Conservation (phyloP, 2,329 filamentous ascomycete genomes). For the Ustilaginoidea virens region DNA sequence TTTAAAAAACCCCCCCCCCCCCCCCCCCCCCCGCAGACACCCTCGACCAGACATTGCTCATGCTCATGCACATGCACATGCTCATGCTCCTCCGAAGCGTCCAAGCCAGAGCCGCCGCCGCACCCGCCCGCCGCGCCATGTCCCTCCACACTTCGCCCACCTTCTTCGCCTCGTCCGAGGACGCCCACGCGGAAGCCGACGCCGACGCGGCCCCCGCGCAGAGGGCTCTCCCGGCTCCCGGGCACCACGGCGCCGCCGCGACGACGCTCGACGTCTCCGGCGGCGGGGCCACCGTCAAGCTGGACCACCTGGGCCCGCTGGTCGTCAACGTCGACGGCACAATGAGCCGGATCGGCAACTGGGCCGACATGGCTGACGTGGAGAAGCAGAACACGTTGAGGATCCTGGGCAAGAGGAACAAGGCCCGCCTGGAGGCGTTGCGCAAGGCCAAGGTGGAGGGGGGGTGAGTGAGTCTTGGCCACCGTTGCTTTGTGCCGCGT, state of each 20-base stretch:
- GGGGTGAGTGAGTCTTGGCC: too few relatives aligned
- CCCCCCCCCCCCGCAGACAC: too few relatives aligned
- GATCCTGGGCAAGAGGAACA: conserved; percentile 53
- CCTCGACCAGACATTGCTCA: too few relatives aligned
- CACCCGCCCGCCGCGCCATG: too few relatives aligned
- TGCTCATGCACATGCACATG: neutral
- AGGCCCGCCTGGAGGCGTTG: conserved; percentile 41
- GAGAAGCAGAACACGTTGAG: conserved; percentile 53
- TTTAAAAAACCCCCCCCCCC: too few relatives aligned
- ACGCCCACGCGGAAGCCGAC: too few relatives aligned
- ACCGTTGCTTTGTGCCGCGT: too few relatives aligned
- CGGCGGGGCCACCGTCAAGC: conserved; percentile 27
- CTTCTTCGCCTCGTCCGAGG: neutral
- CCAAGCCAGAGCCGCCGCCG: neutral
- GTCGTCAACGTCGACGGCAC: conserved; percentile 62
- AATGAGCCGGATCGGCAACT: conserved; percentile 56
- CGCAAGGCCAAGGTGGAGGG: conserved; percentile 8
- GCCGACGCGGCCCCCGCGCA: conserved; percentile 4
- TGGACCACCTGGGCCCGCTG: conserved; percentile 57
- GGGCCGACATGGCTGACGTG: conserved; percentile 53
- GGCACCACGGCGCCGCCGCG: conserved; percentile 4
- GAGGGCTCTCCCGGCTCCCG: conserved; percentile 13
- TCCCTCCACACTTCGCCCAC: neutral
- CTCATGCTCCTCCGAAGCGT: neutral
- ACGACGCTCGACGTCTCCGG: conserved; percentile 18